Evolutionary conservation across 2,329 filamentous ascomycete genomes (phyloP), one percentile per base, ranked within the genome.

Genomic region (Dactylellina haptotyla): DNA sequence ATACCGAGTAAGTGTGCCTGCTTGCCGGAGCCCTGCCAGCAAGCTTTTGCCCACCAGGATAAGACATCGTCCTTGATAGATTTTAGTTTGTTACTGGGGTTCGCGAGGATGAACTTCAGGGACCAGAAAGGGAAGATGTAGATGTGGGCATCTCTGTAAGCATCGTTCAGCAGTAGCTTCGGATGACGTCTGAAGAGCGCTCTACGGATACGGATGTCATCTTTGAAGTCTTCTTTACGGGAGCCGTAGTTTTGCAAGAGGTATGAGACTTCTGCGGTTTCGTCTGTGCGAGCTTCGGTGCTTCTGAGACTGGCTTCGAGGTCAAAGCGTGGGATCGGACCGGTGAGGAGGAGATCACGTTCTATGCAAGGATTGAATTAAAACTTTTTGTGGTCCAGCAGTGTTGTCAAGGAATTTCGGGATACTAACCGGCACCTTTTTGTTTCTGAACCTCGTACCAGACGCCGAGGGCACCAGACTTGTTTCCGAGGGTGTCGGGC

Each of bases 71-170:
- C 94, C 30, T 90, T 91, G 51, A 99, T 88, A 64, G 89, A 96
- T 78, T 97, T 91, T 75, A 99, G 87, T 9, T 86, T 88, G 28
- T 93, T 89, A 78, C 97, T 96, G 75, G 86, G 84, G 67, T 87
- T 86, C 14, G 43, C 66, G 18, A 74, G 70, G 43, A 96, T 87
- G 80, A 97, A 90, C 61, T 96, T 89, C 78, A 97, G 87, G 6
- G 96, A 86, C 94, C 95, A 98, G 76, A 88, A 88, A 0, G 95
- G 95, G 76, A 99, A 91, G 75, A 99, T 88, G 81, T 99, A 99
- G 67, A 98, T 90, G 79, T 98, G 94, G 0, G 94, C 91, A 80
- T 98, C 94, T 43, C 95, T 87, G 80, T 96, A 90, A 2, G 89
- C 92, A 12, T 89, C 94, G 71, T 93, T 85, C 85, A 97, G 90